Conservation (phyloP, 2,329 filamentous ascomycete genomes). For the Talaromyces marneffei region DNA sequence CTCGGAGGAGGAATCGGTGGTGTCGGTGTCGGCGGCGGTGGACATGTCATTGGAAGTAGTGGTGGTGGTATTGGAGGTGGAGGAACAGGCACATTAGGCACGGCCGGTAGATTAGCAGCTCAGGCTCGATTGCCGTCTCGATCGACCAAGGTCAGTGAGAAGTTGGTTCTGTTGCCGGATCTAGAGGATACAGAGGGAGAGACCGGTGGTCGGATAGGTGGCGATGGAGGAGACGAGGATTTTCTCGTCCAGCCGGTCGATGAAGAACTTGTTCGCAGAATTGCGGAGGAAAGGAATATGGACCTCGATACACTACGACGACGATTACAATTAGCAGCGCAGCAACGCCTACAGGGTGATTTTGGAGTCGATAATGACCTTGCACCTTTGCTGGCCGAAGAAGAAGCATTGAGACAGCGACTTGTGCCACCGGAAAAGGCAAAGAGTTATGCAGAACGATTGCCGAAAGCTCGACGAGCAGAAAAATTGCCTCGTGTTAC, state of each 20-base stretch:
- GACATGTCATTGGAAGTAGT: neutral
- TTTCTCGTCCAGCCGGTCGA: slow-evolving; percentile 23
- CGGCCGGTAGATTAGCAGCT: slow-evolving; percentile 52
- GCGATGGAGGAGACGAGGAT: slow-evolving; percentile 45
- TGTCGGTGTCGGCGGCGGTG: slow-evolving; percentile 1
- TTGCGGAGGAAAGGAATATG: slow-evolving; percentile 29
- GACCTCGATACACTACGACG: slow-evolving; percentile 31
- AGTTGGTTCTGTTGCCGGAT: slow-evolving; percentile 90
- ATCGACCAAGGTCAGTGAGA: slow-evolving; percentile 91
- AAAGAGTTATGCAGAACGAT: slow-evolving; percentile 89
- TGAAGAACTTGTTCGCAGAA: slow-evolving; percentile 31
- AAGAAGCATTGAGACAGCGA: slow-evolving; percentile 56
- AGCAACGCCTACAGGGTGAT: slow-evolving; percentile 41
- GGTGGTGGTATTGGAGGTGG: slow-evolving; percentile 4
- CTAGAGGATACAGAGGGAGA: slow-evolving; percentile 54
- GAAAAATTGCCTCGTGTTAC: slow-evolving; percentile 87
- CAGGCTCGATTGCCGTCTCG: slow-evolving; percentile 66
- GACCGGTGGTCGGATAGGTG: slow-evolving; percentile 30
- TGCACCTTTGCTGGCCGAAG: slow-evolving; percentile 49
- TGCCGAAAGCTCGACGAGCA: slow-evolving; percentile 80
- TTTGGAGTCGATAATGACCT: slow-evolving; percentile 53
- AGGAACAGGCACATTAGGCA: slow-evolving; percentile 43
- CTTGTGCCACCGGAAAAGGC: slow-evolving; percentile 48
- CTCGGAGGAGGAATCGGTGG: neutral
- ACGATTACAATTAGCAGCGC: slow-evolving; percentile 23